Evolutionary conservation across 768 basidiomycete species (phyloP), one percentile per base, ranked within the genome.

Genomic region (Hypholoma sublateritium): DNA sequence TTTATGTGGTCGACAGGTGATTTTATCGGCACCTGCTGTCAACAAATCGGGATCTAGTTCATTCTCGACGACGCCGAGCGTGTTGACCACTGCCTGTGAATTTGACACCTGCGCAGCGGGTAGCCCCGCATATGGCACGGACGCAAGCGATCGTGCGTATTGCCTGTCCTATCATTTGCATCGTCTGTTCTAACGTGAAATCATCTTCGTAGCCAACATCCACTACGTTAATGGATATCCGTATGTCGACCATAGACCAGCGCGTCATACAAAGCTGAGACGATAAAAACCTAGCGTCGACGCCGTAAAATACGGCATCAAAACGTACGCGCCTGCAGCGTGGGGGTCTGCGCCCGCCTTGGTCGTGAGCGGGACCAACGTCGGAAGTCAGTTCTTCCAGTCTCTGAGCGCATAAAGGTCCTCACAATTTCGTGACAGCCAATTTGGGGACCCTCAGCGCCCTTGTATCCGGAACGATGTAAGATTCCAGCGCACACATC

Each of bases 1-100:
- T 12, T 13, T 3, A 37, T 44, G 39, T 12, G 19, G n/a, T 19
- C 12, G 17, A 9, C 17, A 81, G 80, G 75, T 80, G 17, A 65
- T 81, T 16, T 63, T 82, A 2, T 81, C 80, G 16, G 71, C 73
- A 4, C 80, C 81, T 1, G 77, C 81, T 12, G 67, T 71, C 39
- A 75, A 81, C 62, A 62, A 74, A 58, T 80, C 79, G 13, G 81
- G 80, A 5, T 75, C 78, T 1, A 78, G 80, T 11, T 77, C 76
- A 4, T 71, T 70, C 2, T 73, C 74, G 4, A 62, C 69, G 2
- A 67, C 74, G 7, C 74, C 81, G 1, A 68, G 64, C 5, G 50
- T 64, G 2, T 61, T 77, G 12, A 67, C 61, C 2, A 59, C 61
- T 11, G 69, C 77, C 7, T 82, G 80, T 63, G 76, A 82, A 57